Evolutionary conservation across 176 grass and related monocot species (phyloP), one percentile per base, ranked within the genome.

Genomic region (Luzula sylvatica): DNA sequence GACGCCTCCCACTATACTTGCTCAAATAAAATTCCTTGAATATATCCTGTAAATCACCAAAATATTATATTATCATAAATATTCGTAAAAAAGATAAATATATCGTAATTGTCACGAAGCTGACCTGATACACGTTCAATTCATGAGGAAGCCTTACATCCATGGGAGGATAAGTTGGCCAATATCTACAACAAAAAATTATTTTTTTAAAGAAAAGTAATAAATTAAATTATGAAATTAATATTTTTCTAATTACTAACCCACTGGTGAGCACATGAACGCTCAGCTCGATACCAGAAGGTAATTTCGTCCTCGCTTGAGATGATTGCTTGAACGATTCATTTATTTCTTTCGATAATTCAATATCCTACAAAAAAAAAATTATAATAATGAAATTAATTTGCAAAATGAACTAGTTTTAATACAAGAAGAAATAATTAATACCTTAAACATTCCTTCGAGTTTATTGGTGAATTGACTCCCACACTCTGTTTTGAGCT

Each of bases 21-120:
- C 93, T 99, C 75, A 99, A 92, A 78, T 99, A 99, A 65, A 99
- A 99, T 48, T 99, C 93, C 83, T 99, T 99, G 50, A 99, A 99
- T 74, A 92, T 99, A 72, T 92, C 93, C 93, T 99, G 52, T 64
- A 62, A 64, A 39, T 40, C 44, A 50, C 12, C 14, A 69, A 69
- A 69, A 6, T 8, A 27, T 21, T 20, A 22, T 55, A 51, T 43
- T 3, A 54, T 52, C 32, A 71, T 14, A 77, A 46, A 14, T 52
- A 46, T 18, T 8, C 20, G 32, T 14, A 65, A 20, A 30, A 72
- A 41, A 52, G 13, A 7, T 11, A 69, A n/a, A 46, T 42, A n/a
- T n/a, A n/a, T n/a, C n/a, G n/a, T 35, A 35, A 35, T 35, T 35
- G 9, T 35, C 9, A 11, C 55, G 46, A 11, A 22, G 20, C 78